Evolutionary conservation across 225 moss, liverwort and hornwort species (phyloP).

Genomic region (Bryoerythrophyllum caledonicum): DNA sequence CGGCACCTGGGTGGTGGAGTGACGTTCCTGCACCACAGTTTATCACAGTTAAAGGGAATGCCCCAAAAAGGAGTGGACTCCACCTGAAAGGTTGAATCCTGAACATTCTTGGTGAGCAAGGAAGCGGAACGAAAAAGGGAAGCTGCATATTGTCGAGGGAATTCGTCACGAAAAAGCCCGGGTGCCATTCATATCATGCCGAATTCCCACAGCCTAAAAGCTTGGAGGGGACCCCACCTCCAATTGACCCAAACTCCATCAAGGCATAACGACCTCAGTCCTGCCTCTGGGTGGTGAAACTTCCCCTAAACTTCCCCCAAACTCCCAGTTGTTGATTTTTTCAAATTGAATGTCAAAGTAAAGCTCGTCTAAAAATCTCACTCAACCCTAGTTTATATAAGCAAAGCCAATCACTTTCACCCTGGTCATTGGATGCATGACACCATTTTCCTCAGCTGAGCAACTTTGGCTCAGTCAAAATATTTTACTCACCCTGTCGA

Average conservation of each 20-base stretch:
- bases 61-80: not conserved
- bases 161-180: not conserved
- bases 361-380: not conserved
- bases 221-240: not conserved
- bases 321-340: not conserved
- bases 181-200: not conserved
- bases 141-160: slow-evolving; percentile 17
- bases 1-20: not conserved
- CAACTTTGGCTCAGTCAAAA: not conserved
- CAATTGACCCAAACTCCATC: too few species aligned
- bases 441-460: not conserved
- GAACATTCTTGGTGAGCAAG: slow-evolving; percentile 22
- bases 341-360: not conserved
- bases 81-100: not conserved
- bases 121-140: not conserved
- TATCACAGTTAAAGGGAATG: not conserved
- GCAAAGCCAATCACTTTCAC: not conserved
- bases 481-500: not conserved
- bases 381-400: too few species aligned
- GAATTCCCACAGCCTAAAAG: not conserved
- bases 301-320: not conserved
- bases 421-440: not conserved
- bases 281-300: not conserved
- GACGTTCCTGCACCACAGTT: slow-evolving; percentile 31
- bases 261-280: not conserved